Base-by-base conservation (phyloP, 2,329 filamentous ascomycete genomes). In the Ophiostoma tasmaniense region DNA sequence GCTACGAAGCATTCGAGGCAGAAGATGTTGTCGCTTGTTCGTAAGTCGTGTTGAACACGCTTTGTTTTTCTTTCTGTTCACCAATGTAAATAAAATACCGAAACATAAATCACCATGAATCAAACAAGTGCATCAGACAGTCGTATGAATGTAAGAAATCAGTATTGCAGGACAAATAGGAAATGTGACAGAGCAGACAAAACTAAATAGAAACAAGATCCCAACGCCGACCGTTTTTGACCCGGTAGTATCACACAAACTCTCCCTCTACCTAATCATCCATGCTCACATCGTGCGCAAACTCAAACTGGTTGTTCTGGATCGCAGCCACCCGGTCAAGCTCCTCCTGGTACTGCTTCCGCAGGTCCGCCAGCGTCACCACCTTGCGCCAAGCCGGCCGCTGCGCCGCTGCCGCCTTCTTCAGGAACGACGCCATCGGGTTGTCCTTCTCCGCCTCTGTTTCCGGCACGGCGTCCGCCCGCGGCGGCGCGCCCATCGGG, bases 301-400 rank as follows among this genome's bases (percentile, higher is more conserved):
- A 91, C 20, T 90, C 90, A 82, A 96, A 97, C 76, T 96, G 88
- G 70, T 96, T 93, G 76, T 91, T 91, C 79, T 95, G 89, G 77
- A 97, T 93, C 67, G 91, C 90, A 67, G 90, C 91, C 73, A 95
- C 90, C 72, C 92, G 85, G 79, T 99, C 95, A 75, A 99, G 81
- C 79, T 98, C 93, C 30, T 86, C 87, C 79, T 96, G 91, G 77
- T 97, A 99, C 76, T 94, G 90, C 78, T 90, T 92, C 75, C 93
- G 86, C 67, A 98, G 82, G 77, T 97, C 93, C 37, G 90, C 90
- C 68, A 99, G 80, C 39, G 92, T 97, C 20, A 98, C 85, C 45
- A 98, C 88, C 76, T 86, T 89, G 71, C 93, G 87, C 80, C 89
- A 90, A 45, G 69, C 70, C 68, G 70, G 73, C 71, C 78, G 71